Percentiles rank a stretch among this genome's conserved stretches.
Evolutionary conservation across 306 rosid genomes (phyloP).

Genomic region (Acacia confusa): DNA sequence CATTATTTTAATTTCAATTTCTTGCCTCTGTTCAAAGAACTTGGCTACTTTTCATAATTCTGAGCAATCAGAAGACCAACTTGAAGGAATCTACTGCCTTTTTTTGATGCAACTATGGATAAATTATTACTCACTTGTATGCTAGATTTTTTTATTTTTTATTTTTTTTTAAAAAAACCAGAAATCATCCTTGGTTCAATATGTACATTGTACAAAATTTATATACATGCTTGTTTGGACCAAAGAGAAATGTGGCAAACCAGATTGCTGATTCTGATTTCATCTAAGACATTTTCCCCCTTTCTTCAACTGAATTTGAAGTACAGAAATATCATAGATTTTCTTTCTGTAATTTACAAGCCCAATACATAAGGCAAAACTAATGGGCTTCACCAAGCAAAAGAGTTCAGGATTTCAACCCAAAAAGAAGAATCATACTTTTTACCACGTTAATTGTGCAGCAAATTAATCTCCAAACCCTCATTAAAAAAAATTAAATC

Average conservation of each 20-base stretch:
- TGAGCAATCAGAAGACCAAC: background rate
- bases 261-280: background rate
- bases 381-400: constrained; percentile 34
- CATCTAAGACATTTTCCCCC: constrained; percentile 7
- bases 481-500: background rate
- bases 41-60: background rate
- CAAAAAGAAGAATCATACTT: constrained; percentile 10
- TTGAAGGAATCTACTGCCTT: background rate
- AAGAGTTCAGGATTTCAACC: constrained; percentile 6
- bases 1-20: background rate
- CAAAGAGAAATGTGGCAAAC: background rate
- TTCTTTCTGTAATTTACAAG: constrained; percentile 21
- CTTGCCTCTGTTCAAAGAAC: background rate
- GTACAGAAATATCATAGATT: background rate
- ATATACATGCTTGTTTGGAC: background rate
- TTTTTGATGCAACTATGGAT: background rate
- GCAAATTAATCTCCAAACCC: background rate
- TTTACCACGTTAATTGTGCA: background rate
- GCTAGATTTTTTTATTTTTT: no score
- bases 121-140: background rate
- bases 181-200: background rate
- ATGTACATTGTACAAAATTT: background rate
- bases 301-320: constrained; percentile 2
- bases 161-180: no score
- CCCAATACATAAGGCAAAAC: constrained; percentile 8